These are phyloP conservation scores for Sclerotiophoma versabilis DNA, from an alignment of 2,329 filamentous ascomycete species.

Conservation along the genomic window DNA sequence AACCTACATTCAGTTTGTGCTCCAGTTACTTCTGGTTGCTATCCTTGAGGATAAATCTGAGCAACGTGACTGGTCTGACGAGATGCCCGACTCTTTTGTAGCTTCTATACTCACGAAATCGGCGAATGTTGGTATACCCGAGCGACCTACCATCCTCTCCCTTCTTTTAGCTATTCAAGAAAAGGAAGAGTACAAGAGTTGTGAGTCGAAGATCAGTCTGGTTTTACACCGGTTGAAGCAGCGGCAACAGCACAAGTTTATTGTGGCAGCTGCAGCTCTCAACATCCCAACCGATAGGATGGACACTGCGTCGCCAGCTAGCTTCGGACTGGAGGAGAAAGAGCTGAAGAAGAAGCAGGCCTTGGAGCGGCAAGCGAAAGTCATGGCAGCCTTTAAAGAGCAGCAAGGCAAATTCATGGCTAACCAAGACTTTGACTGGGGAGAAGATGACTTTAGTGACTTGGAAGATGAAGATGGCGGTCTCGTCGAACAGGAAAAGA, in stretches of 20 bases:
- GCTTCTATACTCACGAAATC: conserved; percentile 71
- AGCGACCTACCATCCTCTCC: conserved; percentile 58
- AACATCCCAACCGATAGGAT: conserved; percentile 76
- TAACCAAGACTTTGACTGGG: conserved; percentile 89
- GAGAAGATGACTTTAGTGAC: conserved; percentile 79
- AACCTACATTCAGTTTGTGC: conserved; percentile 86
- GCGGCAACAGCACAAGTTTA: conserved; percentile 77
- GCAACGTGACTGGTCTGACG: conserved; percentile 48
- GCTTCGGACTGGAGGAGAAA: conserved; percentile 66
- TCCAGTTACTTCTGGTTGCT: conserved; percentile 87
- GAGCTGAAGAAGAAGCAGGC: conserved; percentile 92
- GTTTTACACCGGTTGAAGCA: conserved; percentile 86
- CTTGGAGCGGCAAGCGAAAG: conserved; percentile 84
- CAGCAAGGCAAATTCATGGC: conserved; percentile 95
- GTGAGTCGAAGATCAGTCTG: conserved; percentile 82
- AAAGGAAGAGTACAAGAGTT: conserved; percentile 80
- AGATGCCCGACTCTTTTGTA: conserved; percentile 70
- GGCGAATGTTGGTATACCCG: conserved; percentile 55
- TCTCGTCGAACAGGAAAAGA: conserved; percentile 70
- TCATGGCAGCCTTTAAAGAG: conserved; percentile 98
- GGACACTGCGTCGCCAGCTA: conserved; percentile 82
- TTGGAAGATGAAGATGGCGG: conserved; percentile 68
- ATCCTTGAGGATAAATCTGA: conserved; percentile 78
- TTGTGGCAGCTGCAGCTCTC: conserved; percentile 66
- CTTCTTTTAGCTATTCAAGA: conserved; percentile 61